Percentiles rank a stretch among this genome's conserved stretches.
Evolutionary conservation across 2,329 filamentous ascomycete genomes (phyloP).

Genomic region (Dactylellina cionopaga): DNA sequence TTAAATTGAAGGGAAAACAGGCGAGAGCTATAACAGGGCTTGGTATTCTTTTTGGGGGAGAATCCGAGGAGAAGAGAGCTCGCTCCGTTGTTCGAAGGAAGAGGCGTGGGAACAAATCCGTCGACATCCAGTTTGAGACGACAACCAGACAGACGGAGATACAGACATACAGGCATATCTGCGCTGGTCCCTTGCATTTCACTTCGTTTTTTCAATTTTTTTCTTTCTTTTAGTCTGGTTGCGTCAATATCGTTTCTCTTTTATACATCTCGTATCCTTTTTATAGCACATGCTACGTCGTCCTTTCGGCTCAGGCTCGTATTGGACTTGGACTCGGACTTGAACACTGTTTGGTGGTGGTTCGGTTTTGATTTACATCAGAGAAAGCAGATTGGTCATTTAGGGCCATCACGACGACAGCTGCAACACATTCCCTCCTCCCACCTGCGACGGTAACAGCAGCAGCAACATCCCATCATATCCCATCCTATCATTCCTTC

Average conservation of each 20-base stretch:
- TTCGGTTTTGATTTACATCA: conserved; percentile 32
- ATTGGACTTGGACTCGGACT: too few species aligned
- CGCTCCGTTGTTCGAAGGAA: conserved; percentile 46
- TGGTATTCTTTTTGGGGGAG: neutral
- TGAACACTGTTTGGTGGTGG: conserved; percentile 15
- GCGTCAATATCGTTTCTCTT: conserved; percentile 11
- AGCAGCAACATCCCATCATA: too few species aligned
- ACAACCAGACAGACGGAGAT: conserved; percentile 18
- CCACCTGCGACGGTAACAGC: conserved; percentile 25
- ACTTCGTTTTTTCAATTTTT: too few species aligned
- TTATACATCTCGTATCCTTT: conserved; percentile 36
- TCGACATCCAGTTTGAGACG: conserved; percentile 32
- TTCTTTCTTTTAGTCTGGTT: conserved; percentile 12
- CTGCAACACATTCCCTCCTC: conserved; percentile 41
- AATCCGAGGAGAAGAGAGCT: conserved; percentile 18
- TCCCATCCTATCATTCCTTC: too few species aligned
- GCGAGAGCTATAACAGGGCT: conserved; percentile 13
- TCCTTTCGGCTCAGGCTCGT: too few species aligned
- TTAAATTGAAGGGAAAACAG: conserved; percentile 13
- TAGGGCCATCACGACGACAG: conserved; percentile 34
- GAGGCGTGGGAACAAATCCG: conserved; percentile 33
- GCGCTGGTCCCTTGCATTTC: conserved; percentile 31
- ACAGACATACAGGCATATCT: neutral
- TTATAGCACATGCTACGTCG: conserved; percentile 42
- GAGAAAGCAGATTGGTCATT: conserved; percentile 22